Evolutionary conservation across 306 rosid genomes (phyloP).

Genomic region (Pueraria montana): DNA sequence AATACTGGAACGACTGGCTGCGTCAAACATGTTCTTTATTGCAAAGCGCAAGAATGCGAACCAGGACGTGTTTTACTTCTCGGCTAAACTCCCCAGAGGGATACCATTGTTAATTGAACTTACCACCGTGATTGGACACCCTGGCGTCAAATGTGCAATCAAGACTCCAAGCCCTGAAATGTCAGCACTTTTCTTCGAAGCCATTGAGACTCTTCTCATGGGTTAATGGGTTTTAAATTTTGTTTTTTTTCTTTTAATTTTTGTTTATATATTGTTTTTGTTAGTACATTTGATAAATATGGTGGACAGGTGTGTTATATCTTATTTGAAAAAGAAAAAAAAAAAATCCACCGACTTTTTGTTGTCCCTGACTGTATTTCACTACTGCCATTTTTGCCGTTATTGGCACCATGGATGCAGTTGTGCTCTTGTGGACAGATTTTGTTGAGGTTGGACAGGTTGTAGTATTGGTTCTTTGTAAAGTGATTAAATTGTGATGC

Average conservation of each 20-base stretch:
- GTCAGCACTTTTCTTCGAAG: constrained; percentile 76
- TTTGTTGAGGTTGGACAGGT: constrained; percentile 29
- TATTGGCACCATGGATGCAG: constrained; percentile 25
- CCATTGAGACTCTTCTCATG: constrained; percentile 75
- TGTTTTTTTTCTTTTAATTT: constrained; percentile 14
- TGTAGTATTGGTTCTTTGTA: constrained; percentile 40
- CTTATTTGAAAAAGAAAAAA: not conserved
- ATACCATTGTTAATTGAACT: constrained; percentile 80
- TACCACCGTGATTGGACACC: constrained; percentile 70
- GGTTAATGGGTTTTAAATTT: constrained; percentile 51
- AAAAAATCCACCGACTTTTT: constrained; percentile 15
- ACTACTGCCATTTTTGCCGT: constrained; percentile 33
- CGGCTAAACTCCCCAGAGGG: constrained; percentile 81
- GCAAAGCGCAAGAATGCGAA: constrained; percentile 86
- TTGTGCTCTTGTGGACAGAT: constrained; percentile 2
- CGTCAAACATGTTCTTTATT: constrained; percentile 83
- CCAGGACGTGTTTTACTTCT: constrained; percentile 94
- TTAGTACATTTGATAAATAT: constrained; percentile 50
- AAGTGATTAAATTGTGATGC: constrained; percentile 38
- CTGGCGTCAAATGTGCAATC: constrained; percentile 87
- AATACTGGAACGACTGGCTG: constrained; percentile 70
- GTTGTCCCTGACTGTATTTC: constrained; percentile 30
- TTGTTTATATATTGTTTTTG: constrained; percentile 46
- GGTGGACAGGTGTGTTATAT: constrained; percentile 41
- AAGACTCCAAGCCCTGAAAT: constrained; percentile 88